Evolutionary conservation across 192 early-diverging fungal genomes (phyloP).

Genomic region (Mortierella claussenii): DNA sequence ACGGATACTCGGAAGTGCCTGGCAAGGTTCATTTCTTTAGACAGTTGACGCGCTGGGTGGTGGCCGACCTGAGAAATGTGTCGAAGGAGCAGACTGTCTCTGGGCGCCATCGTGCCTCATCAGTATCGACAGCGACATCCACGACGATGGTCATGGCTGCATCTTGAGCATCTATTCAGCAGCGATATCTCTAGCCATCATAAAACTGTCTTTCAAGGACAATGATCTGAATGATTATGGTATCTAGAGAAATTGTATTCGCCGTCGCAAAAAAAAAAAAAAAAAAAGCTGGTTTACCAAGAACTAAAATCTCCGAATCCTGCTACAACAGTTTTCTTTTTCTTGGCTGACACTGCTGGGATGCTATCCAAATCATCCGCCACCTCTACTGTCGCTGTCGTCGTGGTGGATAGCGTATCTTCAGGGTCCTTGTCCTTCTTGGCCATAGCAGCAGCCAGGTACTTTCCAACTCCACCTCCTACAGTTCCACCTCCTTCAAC

Average conservation of each 20-base stretch:
- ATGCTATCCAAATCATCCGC: conserved; percentile 7
- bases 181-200: too few relatives aligned
- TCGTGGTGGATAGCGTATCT: background rate
- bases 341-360: conserved; percentile 23
- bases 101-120: too few relatives aligned
- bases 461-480: conserved; percentile 71
- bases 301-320: conserved; percentile 60
- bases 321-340: conserved; percentile 43
- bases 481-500: conserved; percentile 39
- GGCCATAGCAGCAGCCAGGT: conserved; percentile 52
- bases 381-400: background rate
- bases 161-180: too few relatives aligned
- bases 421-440: conserved; percentile 7
- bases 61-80: conserved; percentile 22
- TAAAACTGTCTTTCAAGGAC: too few relatives aligned
- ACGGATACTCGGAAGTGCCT: conserved; percentile 43
- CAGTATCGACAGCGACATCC: too few relatives aligned
- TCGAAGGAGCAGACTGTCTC: conserved; percentile 14
- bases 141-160: background rate
- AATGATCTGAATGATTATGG: background rate
- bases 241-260: background rate
- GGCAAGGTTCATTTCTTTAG: conserved; percentile 38
- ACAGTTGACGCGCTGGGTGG: conserved; percentile 42
- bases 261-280: conserved; percentile 9
- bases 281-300: conserved; percentile 40